Evolutionary conservation across 163 green algal genomes (phyloP), one percentile per base, ranked within the genome.

Genomic region (Chlorella variabilis): DNA sequence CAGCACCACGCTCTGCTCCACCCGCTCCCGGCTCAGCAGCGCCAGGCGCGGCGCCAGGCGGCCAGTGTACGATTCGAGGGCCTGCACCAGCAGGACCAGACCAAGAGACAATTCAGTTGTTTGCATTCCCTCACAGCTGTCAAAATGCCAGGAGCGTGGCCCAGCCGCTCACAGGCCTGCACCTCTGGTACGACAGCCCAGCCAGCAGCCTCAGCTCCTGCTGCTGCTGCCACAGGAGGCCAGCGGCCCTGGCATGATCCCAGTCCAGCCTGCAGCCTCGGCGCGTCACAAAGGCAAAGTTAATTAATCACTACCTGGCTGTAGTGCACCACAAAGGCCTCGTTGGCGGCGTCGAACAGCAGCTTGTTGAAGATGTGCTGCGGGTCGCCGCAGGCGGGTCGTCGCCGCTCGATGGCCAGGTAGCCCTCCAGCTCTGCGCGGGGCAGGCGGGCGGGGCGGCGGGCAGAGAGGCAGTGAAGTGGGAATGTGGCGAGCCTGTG

Each of bases 311-410:
- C 23, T 31, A 82, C 77, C 77, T 69, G 65, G 2, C 1, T 33
- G 51, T 77, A 69, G 38, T 83, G 66, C 27, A 9, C n/a, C 18
- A 48, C 69, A 51, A 93, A 77, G 38, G 83, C 83, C 79, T 93
- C 88, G 68, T 92, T 93, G 34, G 86, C 77, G n/a, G 89, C 89
- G 41, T 93, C 87, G 34, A 87, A 92, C 31, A 91, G 83, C 75
- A 90, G 86, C 80, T 92, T 92, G 71, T 92, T 86, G 77, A 84
- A 84, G 77, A 92, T 92, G 84, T 91, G 86, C 82, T 91, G 88
- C 48, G 85, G 86, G 76, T 91, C 87, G 13, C 75, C 84, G 48
- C 83, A 83, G 45, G 85, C 34, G 20, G 80, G 76, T 39, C 88
- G 75, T 3, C 61, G 34, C 36, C 85, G 84, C 66, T 88, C 89